Conservation (phyloP, 1,139 yeast genomes). For the Lodderomyces parapsilosis region DNA sequence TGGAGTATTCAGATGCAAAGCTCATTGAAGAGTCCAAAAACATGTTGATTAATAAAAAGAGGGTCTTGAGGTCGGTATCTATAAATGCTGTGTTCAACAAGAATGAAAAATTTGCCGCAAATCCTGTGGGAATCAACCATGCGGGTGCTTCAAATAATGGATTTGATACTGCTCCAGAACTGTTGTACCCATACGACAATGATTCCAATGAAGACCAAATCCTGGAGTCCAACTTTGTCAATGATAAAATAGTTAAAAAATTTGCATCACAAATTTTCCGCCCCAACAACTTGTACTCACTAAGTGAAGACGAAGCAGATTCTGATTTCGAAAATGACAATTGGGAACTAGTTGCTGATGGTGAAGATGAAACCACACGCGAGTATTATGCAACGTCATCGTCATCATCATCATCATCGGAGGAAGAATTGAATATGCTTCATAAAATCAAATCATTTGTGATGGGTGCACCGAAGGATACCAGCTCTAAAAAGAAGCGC, state of each 20-base stretch:
- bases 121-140: conserved; percentile 13
- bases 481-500: conserved; percentile 18
- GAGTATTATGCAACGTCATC: conserved; percentile 3
- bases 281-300: conserved; percentile 8
- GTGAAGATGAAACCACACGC: conserved; percentile 17
- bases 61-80: conserved; percentile 46
- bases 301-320: conserved; percentile 14
- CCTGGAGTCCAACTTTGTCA: conserved; percentile 3
- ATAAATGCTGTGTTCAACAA: conserved; percentile 32
- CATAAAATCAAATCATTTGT: conserved; percentile 35
- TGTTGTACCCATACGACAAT: not conserved
- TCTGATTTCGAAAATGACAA: conserved; percentile 17
- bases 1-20: conserved; percentile 56
- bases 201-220: not conserved
- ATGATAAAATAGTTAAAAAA: conserved; percentile 25
- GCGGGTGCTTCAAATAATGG: conserved; percentile 3
- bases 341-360: conserved; percentile 18
- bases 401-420: conserved; percentile 10
- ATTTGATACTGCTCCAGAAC: conserved; percentile 1
- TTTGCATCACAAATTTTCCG: conserved; percentile 37
- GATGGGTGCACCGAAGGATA: conserved; percentile 25
- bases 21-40: conserved; percentile 46
- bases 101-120: conserved; percentile 12
- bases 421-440: conserved; percentile 29
- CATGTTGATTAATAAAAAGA: conserved; percentile 42